A percentile compares a stretch with the other conserved stretches of the same genome.
phyloP scores from a whole-genome alignment of 2,329 filamentous ascomycete genomes.

The Diplodia sapinea region DNA sequence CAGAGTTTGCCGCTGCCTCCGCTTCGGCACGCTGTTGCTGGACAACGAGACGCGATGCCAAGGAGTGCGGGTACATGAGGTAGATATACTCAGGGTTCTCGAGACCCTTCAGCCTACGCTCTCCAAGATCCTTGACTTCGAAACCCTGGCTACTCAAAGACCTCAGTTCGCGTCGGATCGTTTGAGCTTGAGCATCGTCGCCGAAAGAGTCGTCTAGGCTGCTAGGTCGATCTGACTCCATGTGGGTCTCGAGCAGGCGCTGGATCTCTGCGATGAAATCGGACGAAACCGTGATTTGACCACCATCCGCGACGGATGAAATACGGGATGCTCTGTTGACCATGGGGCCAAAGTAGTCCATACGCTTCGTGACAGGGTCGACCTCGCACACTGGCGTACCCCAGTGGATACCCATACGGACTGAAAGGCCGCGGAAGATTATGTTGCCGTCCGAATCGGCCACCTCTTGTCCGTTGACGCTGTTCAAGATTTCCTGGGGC shows the following conservation, averaged over 20 bases:
- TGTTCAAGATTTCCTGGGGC: conserved; percentile 91
- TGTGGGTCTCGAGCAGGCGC: conserved; percentile 84
- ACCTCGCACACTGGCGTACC: conserved; percentile 92
- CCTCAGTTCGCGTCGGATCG: conserved; percentile 85
- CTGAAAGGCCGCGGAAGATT: conserved; percentile 92
- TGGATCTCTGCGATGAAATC: conserved; percentile 98
- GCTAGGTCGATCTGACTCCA: conserved; percentile 76
- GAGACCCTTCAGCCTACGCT: conserved; percentile 92
- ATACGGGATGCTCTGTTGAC: conserved; percentile 97
- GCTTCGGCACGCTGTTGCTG: conserved; percentile 63
- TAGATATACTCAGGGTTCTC: conserved; percentile 97
- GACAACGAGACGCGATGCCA: conserved; percentile 78
- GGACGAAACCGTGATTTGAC: conserved; percentile 94
- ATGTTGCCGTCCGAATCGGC: conserved; percentile 83
- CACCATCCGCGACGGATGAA: conserved; percentile 90
- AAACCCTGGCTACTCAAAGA: conserved; percentile 90
- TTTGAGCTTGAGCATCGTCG: conserved; percentile 74
- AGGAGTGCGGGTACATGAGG: conserved; percentile 88
- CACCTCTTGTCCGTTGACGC: conserved; percentile 80
- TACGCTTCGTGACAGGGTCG: conserved; percentile 93
- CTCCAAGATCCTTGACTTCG: conserved; percentile 94
- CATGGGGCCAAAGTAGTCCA: conserved; percentile 99
- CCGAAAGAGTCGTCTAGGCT: conserved; percentile 77
- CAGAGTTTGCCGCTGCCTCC: conserved; percentile 51
- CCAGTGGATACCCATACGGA: conserved; percentile 97